Conservation (phyloP, 2,329 filamentous ascomycete species). For the Cladorrhinum sp. region DNA sequence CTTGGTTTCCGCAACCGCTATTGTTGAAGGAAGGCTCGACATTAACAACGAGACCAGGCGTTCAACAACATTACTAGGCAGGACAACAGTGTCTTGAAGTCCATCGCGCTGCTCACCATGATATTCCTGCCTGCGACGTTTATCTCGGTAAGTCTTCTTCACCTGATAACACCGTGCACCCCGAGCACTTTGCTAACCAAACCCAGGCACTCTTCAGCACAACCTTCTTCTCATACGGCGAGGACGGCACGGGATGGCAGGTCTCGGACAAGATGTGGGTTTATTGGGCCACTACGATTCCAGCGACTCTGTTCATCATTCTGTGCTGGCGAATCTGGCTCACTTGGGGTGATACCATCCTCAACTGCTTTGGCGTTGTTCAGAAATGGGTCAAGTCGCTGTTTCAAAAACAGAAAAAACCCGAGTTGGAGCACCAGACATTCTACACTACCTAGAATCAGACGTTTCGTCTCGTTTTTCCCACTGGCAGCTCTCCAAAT, state of each 20-base stretch:
- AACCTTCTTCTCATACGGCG: slow-evolving; percentile 21
- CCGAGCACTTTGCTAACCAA: not conserved
- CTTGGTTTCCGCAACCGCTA: not conserved
- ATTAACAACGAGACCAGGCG: slow-evolving; percentile 7
- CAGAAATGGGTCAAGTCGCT: not conserved
- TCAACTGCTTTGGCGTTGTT: not conserved
- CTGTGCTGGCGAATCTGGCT: slow-evolving; percentile 20
- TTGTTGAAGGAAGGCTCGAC: not conserved
- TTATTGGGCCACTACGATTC: slow-evolving; percentile 19
- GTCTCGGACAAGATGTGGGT: slow-evolving; percentile 22
- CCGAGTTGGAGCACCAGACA: not conserved
- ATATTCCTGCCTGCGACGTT: slow-evolving; percentile 25
- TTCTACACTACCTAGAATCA: too few relatives aligned
- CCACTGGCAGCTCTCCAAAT: too few relatives aligned
- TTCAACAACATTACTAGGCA: slow-evolving; percentile 24
- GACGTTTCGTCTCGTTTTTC: too few relatives aligned
- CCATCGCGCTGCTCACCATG: slow-evolving; percentile 23
- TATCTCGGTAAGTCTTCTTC: slow-evolving; percentile 17
- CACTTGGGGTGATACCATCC: slow-evolving; percentile 13
- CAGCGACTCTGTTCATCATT: slow-evolving; percentile 18
- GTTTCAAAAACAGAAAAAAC: not conserved
- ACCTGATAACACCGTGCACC: not conserved
- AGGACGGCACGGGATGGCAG: slow-evolving; percentile 14
- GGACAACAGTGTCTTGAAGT: slow-evolving; percentile 24
- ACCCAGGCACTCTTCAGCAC: slow-evolving; percentile 26